These are phyloP conservation scores for Fusarium pseudograminearum DNA, from an alignment of 2,329 filamentous ascomycete genomes.

Conservation along the genomic window DNA sequence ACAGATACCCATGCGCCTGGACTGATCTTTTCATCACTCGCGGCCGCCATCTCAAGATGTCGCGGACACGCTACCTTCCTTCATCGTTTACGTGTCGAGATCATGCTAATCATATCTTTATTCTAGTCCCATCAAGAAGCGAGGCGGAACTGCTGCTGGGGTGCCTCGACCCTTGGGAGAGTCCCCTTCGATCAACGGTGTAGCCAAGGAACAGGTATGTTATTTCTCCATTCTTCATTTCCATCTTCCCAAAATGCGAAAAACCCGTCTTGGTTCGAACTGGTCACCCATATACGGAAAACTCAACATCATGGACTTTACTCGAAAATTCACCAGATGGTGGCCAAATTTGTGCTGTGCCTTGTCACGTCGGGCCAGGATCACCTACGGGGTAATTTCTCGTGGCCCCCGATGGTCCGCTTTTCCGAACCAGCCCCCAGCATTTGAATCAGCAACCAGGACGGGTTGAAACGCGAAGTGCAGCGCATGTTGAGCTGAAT, in stretches of 20 bases:
- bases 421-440: slow-evolving; percentile 45
- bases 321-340: slow-evolving; percentile 23
- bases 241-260: not conserved
- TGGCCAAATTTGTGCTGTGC: slow-evolving; percentile 37
- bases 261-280: not conserved
- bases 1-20: slow-evolving; percentile 24
- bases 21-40: slow-evolving; percentile 16
- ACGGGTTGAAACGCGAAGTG: slow-evolving; percentile 36
- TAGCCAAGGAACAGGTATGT: slow-evolving; percentile 64
- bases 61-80: not conserved
- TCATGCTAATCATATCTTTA: slow-evolving; percentile 46
- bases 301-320: slow-evolving; percentile 12
- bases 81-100: not conserved
- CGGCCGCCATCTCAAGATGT: not conserved
- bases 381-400: slow-evolving; percentile 44
- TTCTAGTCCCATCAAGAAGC: slow-evolving; percentile 78
- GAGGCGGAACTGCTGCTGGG: slow-evolving; percentile 75
- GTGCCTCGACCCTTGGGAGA: slow-evolving; percentile 74
- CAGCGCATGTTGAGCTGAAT: slow-evolving; percentile 13
- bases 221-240: not conserved
- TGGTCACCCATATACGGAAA: not conserved
- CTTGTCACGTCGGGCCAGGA: slow-evolving; percentile 22
- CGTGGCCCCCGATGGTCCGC: slow-evolving; percentile 46
- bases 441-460: slow-evolving; percentile 28
- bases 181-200: slow-evolving; percentile 70